Base-by-base conservation (phyloP, 2,329 filamentous ascomycete genomes). In the Ambrosiella xylebori region DNA sequence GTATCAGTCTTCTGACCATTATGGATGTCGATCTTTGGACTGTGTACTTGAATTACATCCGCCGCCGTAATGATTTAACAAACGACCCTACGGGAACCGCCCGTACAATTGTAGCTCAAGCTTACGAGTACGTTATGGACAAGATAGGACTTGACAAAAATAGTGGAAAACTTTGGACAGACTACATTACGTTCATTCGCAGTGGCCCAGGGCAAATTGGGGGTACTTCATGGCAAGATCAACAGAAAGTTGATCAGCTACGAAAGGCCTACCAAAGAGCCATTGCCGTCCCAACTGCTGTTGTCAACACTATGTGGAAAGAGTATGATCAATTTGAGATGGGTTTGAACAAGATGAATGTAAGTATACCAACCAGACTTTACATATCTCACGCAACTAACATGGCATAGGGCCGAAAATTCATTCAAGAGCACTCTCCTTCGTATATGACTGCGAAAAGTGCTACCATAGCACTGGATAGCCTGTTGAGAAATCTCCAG, bases 291-390 rank as follows among this genome's bases (percentile, higher is more conserved):
- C 94, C 94, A 3, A 95, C 88, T 62, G 81, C 84, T 57, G 85
- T 85, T 38, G 81, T 95, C 54, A 87, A 91, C 65, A 79, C 78
- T 56, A 73, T 98, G 12, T 98, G 93, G 94, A 95, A 94, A 68
- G 91, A 98, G 66, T 98, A 98, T 66, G 90, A 97, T 68, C 84
- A 87, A 64, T 98, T 98, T 66, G 93, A 98, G 71, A 89, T 93
- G 80, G 81, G 84, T 5, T 71, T 96, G 60, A 96, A 96, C 74
- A 97, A 95, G 70, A 80, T 88, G 63, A 94, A 89, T 47, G 87
- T 90, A 76, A 67, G 79, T 71, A 13, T 2, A 17, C 11, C 41
- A 27, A 19, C 7, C 37, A 2, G 39, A 15, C n/a, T n/a, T 11
- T 36, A 15, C 15, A 12, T 15, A n/a, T 8, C 7, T 17, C 15